Percentiles rank a stretch among this genome's conserved stretches.
Conservation (phyloP, 2,329 filamentous ascomycete genomes). For the Lachnellula suecica region DNA sequence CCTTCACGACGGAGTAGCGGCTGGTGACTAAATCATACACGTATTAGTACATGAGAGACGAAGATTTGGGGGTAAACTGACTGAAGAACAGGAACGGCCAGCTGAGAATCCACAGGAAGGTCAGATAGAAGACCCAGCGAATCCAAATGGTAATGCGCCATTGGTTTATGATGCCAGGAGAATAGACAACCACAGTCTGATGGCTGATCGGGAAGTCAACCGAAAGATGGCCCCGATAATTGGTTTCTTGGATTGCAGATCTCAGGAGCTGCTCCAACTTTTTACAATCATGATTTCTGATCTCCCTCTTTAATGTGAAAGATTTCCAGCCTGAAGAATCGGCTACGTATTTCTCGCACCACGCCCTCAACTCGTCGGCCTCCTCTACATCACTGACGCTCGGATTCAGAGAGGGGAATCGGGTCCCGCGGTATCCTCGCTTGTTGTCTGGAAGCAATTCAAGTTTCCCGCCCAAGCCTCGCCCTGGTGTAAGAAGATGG, state of each 20-base stretch:
- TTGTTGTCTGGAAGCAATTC: constrained; percentile 56
- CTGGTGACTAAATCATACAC: constrained; percentile 46
- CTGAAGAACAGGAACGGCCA: constrained; percentile 69
- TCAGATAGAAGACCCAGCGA: constrained; percentile 62
- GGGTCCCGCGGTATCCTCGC: constrained; percentile 63
- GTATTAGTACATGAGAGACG: neutral
- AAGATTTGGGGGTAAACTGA: neutral
- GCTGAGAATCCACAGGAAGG: constrained; percentile 65
- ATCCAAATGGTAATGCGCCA: constrained; percentile 67
- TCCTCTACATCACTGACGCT: constrained; percentile 31
- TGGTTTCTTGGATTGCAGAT: constrained; percentile 59
- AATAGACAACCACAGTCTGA: constrained; percentile 61
- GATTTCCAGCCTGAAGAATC: constrained; percentile 56
- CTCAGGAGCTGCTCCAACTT: constrained; percentile 51
- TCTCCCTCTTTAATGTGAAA: constrained; percentile 49
- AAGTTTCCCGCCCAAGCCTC: constrained; percentile 42
- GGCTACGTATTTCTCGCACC: constrained; percentile 68
- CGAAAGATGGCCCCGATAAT: constrained; percentile 62
- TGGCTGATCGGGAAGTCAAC: constrained; percentile 61
- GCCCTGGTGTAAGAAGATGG: constrained; percentile 52
- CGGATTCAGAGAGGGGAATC: constrained; percentile 50
- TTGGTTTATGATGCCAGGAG: constrained; percentile 57
- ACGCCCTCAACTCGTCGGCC: constrained; percentile 34
- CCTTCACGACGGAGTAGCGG: constrained; percentile 62
- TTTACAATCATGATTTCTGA: constrained; percentile 61